Base-by-base conservation (phyloP, 169 alveolate species). In the Plasmodium reichenowi region DNA sequence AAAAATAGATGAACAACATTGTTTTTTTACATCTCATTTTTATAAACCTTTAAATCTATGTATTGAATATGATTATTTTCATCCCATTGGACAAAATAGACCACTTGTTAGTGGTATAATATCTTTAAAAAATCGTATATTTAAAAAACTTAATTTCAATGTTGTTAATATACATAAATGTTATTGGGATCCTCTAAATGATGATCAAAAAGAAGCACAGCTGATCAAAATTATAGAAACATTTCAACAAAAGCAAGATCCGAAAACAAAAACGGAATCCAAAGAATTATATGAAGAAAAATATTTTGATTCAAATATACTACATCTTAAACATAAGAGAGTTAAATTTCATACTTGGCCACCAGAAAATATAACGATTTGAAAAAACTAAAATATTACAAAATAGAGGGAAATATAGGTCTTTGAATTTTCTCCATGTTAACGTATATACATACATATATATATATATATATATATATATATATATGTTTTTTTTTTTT, bases 1-100 rank as follows among this genome's bases (percentile, higher is more conserved):
- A 22, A 93, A 74, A 38, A 94, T 91, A 50, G 97, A 95, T 85
- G 97, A 95, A 70, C 97, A 95, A 72, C 97, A 95, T 91, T 93
- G 96, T 73, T 91, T 95, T 50, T 95, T 95, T 66, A 74, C 96
- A 0, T 96, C 97, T 3, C 97, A 95, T 59, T 88, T 95, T 59
- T 92, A 94, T 62, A 94, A 94, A 38, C 88, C 93, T 70, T 75
- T 96, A 64, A 95, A 94, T 26, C 75, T 95, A 63, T 96, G 97
- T 52, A 74, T 95, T 29, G 97, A 95, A 63, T 95, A 95, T 85
- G 96, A 95, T 74, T 94, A 93, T 63, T 87, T 95, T 71, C 93
- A 91, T 71, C 96, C 97, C 1, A 50, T 75, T 9, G 97, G 94
- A 1, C 74, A 67, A 43, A 93, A 93, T 6, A 88, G 89, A 71